phyloP scores from a whole-genome alignment of 1,139 yeast species.

The Candida sp. region DNA sequence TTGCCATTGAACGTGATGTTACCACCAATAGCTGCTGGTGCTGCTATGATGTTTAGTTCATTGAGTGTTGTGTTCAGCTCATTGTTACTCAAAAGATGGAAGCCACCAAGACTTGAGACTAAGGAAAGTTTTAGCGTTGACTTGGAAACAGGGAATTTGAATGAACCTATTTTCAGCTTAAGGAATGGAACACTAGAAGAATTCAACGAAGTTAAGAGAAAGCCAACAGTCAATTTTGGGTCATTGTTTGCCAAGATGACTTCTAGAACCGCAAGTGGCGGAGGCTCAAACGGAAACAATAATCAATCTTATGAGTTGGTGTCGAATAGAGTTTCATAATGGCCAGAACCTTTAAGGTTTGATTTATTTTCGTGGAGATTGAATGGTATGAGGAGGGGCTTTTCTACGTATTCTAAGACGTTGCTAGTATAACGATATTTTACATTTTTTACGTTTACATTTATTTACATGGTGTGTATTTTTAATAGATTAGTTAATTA shows the following conservation, averaged over 20 bases:
- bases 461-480: not conserved
- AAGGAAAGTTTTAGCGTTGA: slow-evolving; percentile 19
- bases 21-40: slow-evolving; percentile 92
- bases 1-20: slow-evolving; percentile 79
- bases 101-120: slow-evolving; percentile 37
- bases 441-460: not conserved
- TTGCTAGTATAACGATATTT: not conserved
- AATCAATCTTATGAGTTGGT: slow-evolving; percentile 12
- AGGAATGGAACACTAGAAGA: slow-evolving; percentile 33
- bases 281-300: slow-evolving; percentile 1
- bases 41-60: slow-evolving; percentile 93
- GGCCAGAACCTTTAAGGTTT: too few species aligned
- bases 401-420: not conserved
- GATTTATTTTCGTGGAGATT: too few species aligned
- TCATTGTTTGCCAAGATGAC: slow-evolving; percentile 5
- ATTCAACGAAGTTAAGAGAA: slow-evolving; percentile 30
- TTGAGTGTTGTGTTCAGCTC: slow-evolving; percentile 89
- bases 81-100: slow-evolving; percentile 69
- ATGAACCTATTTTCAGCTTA: slow-evolving; percentile 30
- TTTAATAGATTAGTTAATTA: slow-evolving; percentile 1
- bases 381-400: too few species aligned
- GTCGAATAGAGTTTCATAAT: slow-evolving; percentile 9
- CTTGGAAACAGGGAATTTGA: slow-evolving; percentile 22
- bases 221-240: slow-evolving; percentile 7
- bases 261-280: not conserved